Conservation (phyloP, 257 asterid species). For the Handroanthus guayacan region DNA sequence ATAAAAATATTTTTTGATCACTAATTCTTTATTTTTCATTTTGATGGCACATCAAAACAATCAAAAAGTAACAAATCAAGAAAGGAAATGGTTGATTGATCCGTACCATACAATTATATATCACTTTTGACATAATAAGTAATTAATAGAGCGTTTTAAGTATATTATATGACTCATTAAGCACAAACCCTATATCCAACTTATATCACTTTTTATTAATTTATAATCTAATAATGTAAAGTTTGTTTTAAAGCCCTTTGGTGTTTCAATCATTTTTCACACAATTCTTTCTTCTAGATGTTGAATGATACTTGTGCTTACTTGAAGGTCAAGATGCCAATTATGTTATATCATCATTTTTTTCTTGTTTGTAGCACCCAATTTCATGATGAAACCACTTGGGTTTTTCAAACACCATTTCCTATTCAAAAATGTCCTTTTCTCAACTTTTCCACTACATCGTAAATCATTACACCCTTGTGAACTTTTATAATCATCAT, state of each 20-base stretch:
- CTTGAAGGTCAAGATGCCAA: conserved; percentile 39
- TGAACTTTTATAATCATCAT: neutral
- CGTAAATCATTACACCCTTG: conserved; percentile 40
- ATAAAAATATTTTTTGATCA: too few relatives aligned
- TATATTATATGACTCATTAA: too few relatives aligned
- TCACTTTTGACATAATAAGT: too few relatives aligned
- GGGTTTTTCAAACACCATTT: conserved; percentile 33
- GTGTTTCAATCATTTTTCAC: conserved; percentile 2
- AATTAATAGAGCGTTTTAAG: too few relatives aligned
- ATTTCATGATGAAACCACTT: conserved; percentile 21
- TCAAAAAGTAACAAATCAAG: too few relatives aligned
- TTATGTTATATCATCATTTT: conserved; percentile 33
- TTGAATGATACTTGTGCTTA: neutral
- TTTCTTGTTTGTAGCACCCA: conserved; percentile 37
- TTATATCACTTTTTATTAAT: neutral
- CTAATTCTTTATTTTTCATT: too few relatives aligned
- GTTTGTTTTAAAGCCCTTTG: neutral
- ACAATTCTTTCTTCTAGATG: neutral
- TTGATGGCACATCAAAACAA: too few relatives aligned
- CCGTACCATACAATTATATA: too few relatives aligned
- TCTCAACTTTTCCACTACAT: conserved; percentile 43
- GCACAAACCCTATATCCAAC: too few relatives aligned
- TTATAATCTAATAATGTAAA: neutral
- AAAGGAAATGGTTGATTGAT: too few relatives aligned
- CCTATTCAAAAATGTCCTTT: conserved; percentile 38